These are phyloP conservation scores for Artemisia tridentata DNA, from an alignment of 129 eudicot genomes.

Conservation along the genomic window DNA sequence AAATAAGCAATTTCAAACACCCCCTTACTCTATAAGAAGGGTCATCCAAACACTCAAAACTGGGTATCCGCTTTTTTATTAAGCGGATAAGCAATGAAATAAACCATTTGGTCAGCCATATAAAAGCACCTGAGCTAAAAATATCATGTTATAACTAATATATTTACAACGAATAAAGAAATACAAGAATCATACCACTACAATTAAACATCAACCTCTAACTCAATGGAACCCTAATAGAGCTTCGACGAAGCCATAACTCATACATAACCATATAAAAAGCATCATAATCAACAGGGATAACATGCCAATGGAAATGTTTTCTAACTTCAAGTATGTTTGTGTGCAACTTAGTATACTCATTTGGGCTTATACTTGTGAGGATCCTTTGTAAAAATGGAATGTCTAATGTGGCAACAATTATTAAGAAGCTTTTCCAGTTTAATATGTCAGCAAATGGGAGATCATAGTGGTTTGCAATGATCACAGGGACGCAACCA, in stretches of 20 bases:
- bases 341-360: constrained; percentile 43
- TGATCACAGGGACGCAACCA: constrained; percentile 84
- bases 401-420: constrained; percentile 69
- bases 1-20: too few species aligned
- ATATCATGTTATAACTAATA: background rate
- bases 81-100: too few species aligned
- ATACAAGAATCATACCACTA: constrained; percentile 12
- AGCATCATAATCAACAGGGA: constrained; percentile 72
- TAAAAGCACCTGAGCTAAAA: background rate
- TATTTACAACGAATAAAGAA: constrained; percentile 33
- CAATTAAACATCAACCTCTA: constrained; percentile 10
- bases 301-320: constrained; percentile 77
- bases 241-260: constrained; percentile 81
- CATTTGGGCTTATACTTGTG: constrained; percentile 35
- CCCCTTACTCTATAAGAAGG: too few species aligned
- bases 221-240: constrained; percentile 35
- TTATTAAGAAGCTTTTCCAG: constrained; percentile 79
- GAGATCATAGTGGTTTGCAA: constrained; percentile 86
- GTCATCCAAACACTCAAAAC: background rate
- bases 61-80: too few species aligned
- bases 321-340: constrained; percentile 63
- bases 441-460: constrained; percentile 72
- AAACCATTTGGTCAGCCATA: background rate
- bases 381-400: constrained; percentile 63
- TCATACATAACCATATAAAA: constrained; percentile 84